Evolutionary conservation across 768 basidiomycete genomes (phyloP), one percentile per base, ranked within the genome.

Genomic region (Mycena crocata): DNA sequence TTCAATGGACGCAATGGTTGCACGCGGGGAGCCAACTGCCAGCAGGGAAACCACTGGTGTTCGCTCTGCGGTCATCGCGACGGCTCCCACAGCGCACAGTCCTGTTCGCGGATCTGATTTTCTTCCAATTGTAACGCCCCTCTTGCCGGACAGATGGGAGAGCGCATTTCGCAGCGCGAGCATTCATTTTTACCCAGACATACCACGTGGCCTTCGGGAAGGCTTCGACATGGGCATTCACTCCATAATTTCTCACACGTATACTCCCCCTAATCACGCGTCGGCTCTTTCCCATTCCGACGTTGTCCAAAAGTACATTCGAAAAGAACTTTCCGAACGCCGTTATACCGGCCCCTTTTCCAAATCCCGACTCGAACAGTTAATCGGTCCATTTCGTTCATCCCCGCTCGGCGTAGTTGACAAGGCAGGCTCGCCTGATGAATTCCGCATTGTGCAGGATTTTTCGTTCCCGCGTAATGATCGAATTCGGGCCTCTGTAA

Each of bases 321-420:
- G 24, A 6, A 23, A 12, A 62, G 70, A 72, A 49, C 35, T 56
- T 1, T n/a, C 50, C 13, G 30, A 15, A 32, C 31, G 64, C 12
- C 34, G 54, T 8, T 71, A 71, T 34, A 66, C 61, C 31, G 70
- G 70, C 31, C 70, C 72, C 8, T 67, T 72, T 63, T 65, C 57
- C 57, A 32, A 17, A 2, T 32, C 32, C 15, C 56, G 55, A 15
- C 42, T 75, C 2, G 63, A 75, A n/a, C 12, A 31, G 15, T 51
- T 72, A n/a, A 65, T 79, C 26, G 75, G 76, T 7, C 72, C 51
- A 6, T 75, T 75, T 57, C 51, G 71, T 19, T 71, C 75, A 0
- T 64, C 76, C 1, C 77, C 76, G 1, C 52, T 79, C 15, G 71
- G 71, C 23, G 69, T 75, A 1, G 66, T 76, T 8, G 66, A 64